phyloP scores from a whole-genome alignment of 1,139 yeast genomes.

The Candida freyschussii region DNA sequence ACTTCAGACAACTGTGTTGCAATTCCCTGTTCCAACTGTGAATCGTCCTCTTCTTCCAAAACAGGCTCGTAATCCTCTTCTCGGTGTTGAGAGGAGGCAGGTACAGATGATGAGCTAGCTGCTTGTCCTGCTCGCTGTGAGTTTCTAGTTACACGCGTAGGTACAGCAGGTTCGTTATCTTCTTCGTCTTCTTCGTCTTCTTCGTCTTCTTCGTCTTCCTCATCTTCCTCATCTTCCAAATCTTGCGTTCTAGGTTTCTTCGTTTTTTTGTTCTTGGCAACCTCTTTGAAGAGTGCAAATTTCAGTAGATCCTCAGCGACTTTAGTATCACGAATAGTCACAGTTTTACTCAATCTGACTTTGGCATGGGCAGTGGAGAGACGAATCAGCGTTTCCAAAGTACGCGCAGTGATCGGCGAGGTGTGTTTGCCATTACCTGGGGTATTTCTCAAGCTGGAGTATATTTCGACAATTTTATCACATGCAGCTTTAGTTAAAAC shows the following conservation, averaged over 20 bases:
- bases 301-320: constrained; percentile 84
- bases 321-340: constrained; percentile 74
- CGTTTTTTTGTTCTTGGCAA: constrained; percentile 33
- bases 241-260: constrained; percentile 18
- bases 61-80: constrained; percentile 25
- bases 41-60: constrained; percentile 11
- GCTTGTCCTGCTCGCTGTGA: constrained; percentile 21
- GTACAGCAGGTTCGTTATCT: constrained; percentile 2
- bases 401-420: constrained; percentile 97
- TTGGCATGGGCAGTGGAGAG: constrained; percentile 96
- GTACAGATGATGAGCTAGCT: constrained; percentile 21
- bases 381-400: constrained; percentile 93
- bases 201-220: constrained; percentile 14
- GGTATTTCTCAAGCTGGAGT: constrained; percentile 81
- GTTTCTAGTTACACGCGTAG: constrained; percentile 15
- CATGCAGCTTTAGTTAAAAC: constrained; percentile 75
- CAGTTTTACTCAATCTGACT: constrained; percentile 71
- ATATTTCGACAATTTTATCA: constrained; percentile 73
- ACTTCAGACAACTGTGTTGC: constrained; percentile 23
- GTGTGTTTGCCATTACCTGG: constrained; percentile 68
- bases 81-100: constrained; percentile 21
- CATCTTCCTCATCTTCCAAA: constrained; percentile 21
- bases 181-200: constrained; percentile 13
- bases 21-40: constrained; percentile 16
- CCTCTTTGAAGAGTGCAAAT: constrained; percentile 82